Evolutionary conservation across 129 eudicot genomes (phyloP).

Genomic region (Artemisia annua): DNA sequence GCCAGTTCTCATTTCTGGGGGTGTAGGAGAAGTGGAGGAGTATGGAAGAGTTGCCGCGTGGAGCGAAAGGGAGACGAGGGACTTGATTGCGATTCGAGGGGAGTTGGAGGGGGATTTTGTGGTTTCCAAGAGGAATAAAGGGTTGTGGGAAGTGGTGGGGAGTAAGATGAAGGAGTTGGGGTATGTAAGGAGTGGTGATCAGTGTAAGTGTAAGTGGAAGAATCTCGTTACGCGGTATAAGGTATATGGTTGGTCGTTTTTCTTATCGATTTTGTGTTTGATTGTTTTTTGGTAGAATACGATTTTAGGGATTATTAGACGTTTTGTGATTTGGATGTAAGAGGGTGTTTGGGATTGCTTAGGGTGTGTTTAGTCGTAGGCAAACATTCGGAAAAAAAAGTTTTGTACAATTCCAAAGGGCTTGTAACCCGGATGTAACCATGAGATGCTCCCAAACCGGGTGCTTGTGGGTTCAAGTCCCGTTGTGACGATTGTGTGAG

Average conservation of each 20-base stretch:
- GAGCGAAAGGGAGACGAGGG: constrained; percentile 71
- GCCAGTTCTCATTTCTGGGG: neutral
- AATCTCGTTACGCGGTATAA: constrained; percentile 60
- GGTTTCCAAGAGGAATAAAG: constrained; percentile 47
- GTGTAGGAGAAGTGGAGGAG: constrained; percentile 31
- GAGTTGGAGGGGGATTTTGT: constrained; percentile 59
- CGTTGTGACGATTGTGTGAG: too few relatives aligned
- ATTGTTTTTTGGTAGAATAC: neutral
- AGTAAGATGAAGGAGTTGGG: constrained; percentile 65
- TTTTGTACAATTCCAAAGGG: too few relatives aligned
- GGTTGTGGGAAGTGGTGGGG: constrained; percentile 69
- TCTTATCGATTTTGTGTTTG: neutral
- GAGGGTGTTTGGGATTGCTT: neutral
- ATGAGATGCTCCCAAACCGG: too few relatives aligned
- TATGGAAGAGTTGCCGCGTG: constrained; percentile 55
- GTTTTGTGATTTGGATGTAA: constrained; percentile 7
- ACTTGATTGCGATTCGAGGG: constrained; percentile 55
- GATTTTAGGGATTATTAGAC: neutral
- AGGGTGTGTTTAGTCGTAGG: too few relatives aligned
- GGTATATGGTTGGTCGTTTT: constrained; percentile 32
- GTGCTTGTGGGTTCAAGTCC: too few relatives aligned
- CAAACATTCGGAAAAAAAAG: too few relatives aligned
- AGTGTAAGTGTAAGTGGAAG: constrained; percentile 86
- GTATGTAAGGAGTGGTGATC: constrained; percentile 57
- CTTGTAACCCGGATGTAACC: too few relatives aligned